Conservation (phyloP, 495 filamentous ascomycete genomes). For the Aspergillus hancockii region DNA sequence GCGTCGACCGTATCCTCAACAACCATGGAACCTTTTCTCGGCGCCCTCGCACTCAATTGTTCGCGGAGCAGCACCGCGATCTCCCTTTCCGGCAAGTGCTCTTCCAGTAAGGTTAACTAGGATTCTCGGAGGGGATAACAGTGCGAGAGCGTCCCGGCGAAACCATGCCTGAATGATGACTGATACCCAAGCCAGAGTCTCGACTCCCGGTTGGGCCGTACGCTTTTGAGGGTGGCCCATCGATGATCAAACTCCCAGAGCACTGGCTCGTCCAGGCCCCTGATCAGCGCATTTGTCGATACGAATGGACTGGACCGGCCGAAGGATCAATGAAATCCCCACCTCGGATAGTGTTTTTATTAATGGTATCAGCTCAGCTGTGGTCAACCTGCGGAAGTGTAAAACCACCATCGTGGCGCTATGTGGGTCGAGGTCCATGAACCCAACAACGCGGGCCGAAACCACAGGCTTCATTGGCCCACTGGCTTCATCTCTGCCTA, state of each 20-base stretch:
- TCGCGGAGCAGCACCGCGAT: neutral
- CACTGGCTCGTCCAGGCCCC: conserved; percentile 2
- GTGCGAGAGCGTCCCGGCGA: neutral
- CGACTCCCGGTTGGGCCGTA: too few species aligned
- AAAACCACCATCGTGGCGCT: neutral
- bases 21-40: neutral
- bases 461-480: neutral
- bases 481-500: neutral
- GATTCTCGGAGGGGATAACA: neutral
- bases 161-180: neutral
- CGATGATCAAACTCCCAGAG: neutral
- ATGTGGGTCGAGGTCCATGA: neutral
- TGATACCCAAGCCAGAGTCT: neutral
- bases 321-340: neutral
- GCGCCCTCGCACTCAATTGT: neutral
- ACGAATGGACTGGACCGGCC: neutral
- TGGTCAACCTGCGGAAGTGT: neutral
- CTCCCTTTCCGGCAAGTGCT: neutral
- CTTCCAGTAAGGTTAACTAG: neutral
- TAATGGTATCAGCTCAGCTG: neutral
- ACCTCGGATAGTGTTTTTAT: neutral
- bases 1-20: neutral
- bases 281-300: neutral
- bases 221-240: neutral
- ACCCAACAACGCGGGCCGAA: neutral